Evolutionary conservation across 352 stramenopile species (phyloP).

Genomic region (Phytophthora ramorum): DNA sequence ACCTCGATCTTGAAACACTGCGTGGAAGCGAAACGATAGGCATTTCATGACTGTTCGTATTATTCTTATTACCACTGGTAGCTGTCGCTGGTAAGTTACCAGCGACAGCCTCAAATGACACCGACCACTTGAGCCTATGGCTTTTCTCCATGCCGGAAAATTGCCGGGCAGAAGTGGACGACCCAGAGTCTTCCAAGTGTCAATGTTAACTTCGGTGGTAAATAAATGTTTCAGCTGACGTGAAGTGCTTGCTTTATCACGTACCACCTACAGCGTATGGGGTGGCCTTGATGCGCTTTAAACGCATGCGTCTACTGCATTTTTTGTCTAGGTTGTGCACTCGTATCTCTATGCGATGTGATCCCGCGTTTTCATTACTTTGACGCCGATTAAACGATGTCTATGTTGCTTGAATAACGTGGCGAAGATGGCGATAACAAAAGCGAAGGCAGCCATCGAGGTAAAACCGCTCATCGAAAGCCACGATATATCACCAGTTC

Average conservation of each 20-base stretch:
- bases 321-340: neutral
- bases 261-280: no score
- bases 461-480: conserved; percentile 40
- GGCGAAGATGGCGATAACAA: conserved; percentile 30
- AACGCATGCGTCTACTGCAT: no score
- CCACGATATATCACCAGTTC: conserved; percentile 11
- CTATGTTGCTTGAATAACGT: conserved; percentile 26
- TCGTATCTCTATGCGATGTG: conserved; percentile 35
- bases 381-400: conserved; percentile 26
- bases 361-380: conserved; percentile 22
- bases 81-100: no score
- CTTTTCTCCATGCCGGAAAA: neutral
- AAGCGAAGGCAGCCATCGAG: conserved; percentile 28
- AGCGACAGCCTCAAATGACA: neutral
- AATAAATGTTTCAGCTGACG: no score
- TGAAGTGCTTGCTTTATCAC: no score
- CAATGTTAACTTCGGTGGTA: no score
- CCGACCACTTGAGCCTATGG: neutral
- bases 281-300: no score
- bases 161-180: neutral
- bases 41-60: neutral
- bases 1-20: no score
- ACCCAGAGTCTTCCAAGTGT: no score
- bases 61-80: no score
- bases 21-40: no score